These are phyloP conservation scores for Euphrasia arctica DNA, from an alignment of 305 asterid genomes.

Conservation along the genomic window DNA sequence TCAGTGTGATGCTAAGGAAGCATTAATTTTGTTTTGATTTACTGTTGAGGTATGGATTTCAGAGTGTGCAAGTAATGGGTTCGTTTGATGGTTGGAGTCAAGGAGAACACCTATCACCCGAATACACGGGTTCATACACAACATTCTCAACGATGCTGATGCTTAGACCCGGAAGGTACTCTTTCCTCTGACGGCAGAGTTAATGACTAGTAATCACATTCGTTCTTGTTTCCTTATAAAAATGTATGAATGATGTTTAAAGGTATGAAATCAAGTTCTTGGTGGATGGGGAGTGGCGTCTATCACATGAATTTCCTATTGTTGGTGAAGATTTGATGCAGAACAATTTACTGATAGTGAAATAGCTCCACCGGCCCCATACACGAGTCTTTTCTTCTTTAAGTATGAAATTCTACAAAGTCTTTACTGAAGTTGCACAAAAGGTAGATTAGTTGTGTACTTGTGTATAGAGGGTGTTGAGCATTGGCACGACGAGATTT, in stretches of 20 bases:
- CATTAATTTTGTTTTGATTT: not conserved
- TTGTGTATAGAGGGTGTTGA: too few species aligned
- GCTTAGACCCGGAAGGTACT: constrained; percentile 90
- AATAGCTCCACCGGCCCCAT: constrained; percentile 32
- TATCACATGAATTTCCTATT: constrained; percentile 64
- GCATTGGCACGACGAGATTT: too few species aligned
- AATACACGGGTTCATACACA: constrained; percentile 64
- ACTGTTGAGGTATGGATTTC: constrained; percentile 22
- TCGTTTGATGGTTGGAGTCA: constrained; percentile 88
- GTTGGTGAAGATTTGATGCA: constrained; percentile 71
- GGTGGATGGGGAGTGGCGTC: constrained; percentile 79
- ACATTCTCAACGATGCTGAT: constrained; percentile 65
- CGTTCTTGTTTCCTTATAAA: not conserved
- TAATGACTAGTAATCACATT: constrained; percentile 6
- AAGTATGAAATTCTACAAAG: too few species aligned
- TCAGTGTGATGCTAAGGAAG: too few species aligned
- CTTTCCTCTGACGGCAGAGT: constrained; percentile 1
- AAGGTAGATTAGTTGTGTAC: too few species aligned
- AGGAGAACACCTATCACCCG: constrained; percentile 83
- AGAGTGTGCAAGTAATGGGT: constrained; percentile 96
- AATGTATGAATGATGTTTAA: constrained; percentile 20
- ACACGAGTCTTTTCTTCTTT: not conserved
- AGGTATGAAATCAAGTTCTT: constrained; percentile 91
- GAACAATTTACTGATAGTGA: constrained; percentile 78
- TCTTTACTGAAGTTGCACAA: too few species aligned